Evolutionary conservation across 257 asterid species (phyloP).

Genomic region (Primulina eburnea): DNA sequence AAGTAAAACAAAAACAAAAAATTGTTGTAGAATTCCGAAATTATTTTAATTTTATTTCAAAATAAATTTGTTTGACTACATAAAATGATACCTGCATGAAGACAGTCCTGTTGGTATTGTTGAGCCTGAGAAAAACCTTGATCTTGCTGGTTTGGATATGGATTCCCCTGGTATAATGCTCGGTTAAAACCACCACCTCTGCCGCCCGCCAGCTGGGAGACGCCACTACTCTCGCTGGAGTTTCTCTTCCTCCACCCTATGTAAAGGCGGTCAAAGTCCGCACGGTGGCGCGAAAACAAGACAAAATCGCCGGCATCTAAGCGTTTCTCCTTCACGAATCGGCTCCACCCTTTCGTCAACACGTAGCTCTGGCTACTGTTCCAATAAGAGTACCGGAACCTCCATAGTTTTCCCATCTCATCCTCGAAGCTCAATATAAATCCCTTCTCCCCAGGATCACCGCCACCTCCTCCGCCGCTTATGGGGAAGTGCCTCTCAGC

Average conservation of each 20-base stretch:
- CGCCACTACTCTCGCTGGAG: constrained; percentile 10
- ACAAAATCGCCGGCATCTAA: constrained; percentile 89
- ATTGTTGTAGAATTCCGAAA: no score
- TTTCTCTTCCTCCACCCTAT: constrained; percentile 78
- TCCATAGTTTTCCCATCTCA: constrained; percentile 73
- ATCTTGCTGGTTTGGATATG: constrained; percentile 39
- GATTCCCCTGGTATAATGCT: constrained; percentile 36
- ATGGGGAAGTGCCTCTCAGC: constrained; percentile 87
- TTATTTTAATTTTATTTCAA: no score
- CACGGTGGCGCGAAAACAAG: constrained; percentile 56
- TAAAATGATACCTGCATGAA: constrained; percentile 62
- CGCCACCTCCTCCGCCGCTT: constrained; percentile 31
- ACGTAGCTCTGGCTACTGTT: constrained; percentile 95
- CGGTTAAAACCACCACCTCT: constrained; percentile 40
- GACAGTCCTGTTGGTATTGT: constrained; percentile 49
- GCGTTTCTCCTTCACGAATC: constrained; percentile 80
- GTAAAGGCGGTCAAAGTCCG: constrained; percentile 53
- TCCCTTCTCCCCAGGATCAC: constrained; percentile 55
- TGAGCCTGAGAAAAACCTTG: constrained; percentile 28
- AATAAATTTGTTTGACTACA: not conserved
- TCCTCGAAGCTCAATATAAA: constrained; percentile 73
- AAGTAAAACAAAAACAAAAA: no score
- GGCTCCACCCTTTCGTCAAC: constrained; percentile 94
- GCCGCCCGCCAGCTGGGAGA: constrained; percentile 13
- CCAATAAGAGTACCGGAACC: constrained; percentile 90